These are phyloP conservation scores for Pseudohyphozyma bogoriensis DNA, from an alignment of 768 basidiomycete species.

Conservation along the genomic window DNA sequence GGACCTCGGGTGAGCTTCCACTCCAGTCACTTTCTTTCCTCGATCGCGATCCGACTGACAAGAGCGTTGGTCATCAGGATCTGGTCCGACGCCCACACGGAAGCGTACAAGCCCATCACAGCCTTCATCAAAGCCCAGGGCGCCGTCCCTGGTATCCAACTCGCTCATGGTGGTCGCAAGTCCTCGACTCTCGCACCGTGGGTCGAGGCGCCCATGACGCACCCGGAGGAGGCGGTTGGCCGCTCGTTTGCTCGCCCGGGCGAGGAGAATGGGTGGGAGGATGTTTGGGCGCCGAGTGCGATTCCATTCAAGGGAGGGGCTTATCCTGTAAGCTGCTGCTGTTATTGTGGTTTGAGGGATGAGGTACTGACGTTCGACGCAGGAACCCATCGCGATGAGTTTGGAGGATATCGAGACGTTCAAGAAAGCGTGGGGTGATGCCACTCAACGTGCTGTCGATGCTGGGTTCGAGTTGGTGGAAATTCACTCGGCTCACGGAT, in stretches of 20 bases:
- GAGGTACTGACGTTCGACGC: no score
- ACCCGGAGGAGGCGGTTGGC: no score
- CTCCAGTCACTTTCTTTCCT: slow-evolving; percentile 44
- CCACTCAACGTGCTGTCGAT: slow-evolving; percentile 27
- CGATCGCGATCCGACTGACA: slow-evolving; percentile 61
- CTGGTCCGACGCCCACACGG: slow-evolving; percentile 62
- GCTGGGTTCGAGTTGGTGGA: slow-evolving; percentile 37
- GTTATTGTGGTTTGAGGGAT: no score
- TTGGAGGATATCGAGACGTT: slow-evolving; percentile 49
- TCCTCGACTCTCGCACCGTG: slow-evolving; percentile 61
- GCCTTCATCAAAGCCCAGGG: slow-evolving; percentile 63
- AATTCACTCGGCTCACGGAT: slow-evolving; percentile 35
- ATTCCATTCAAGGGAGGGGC: slow-evolving; percentile 47
- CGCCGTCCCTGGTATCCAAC: slow-evolving; percentile 64
- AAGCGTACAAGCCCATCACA: slow-evolving; percentile 52
- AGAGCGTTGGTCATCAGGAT: slow-evolving; percentile 57
- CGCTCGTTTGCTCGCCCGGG: slow-evolving; percentile 36
- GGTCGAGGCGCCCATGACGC: slow-evolving; percentile 41
- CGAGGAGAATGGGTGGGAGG: slow-evolving; percentile 63
- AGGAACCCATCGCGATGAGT: slow-evolving; percentile 53
- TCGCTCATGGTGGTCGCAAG: slow-evolving; percentile 74
- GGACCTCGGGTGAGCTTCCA: no score
- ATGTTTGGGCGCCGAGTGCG: slow-evolving; percentile 55
- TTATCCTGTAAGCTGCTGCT: no score
- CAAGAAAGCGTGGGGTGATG: slow-evolving; percentile 50